phyloP scores from a whole-genome alignment of 2,329 filamentous ascomycete species.

The Paecilomyces fulvus region DNA sequence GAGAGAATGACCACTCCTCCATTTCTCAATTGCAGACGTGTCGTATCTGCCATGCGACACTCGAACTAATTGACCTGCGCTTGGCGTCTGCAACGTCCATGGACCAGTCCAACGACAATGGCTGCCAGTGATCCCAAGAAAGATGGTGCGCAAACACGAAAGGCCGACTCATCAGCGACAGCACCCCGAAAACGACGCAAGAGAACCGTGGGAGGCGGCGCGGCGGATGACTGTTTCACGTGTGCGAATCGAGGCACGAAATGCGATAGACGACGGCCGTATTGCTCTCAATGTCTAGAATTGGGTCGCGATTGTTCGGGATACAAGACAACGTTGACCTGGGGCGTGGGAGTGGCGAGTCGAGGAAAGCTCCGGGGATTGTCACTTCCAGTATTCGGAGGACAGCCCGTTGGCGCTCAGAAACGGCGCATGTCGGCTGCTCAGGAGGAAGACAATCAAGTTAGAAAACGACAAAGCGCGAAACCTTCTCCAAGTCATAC shows the following conservation, averaged over 20 bases:
- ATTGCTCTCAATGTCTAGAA: slow-evolving; percentile 90
- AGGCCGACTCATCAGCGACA: slow-evolving; percentile 18
- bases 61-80: neutral
- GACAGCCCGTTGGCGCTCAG: slow-evolving; percentile 23
- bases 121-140: neutral
- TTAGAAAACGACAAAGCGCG: neutral
- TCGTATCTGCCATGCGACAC: neutral
- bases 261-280: slow-evolving; percentile 86
- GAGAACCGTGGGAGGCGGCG: slow-evolving; percentile 79
- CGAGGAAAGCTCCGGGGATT: slow-evolving; percentile 88
- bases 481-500: neutral
- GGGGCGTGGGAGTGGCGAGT: slow-evolving; percentile 92
- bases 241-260: slow-evolving; percentile 75
- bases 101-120: neutral
- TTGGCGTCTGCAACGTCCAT: neutral
- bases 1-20: neutral
- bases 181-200: slow-evolving; percentile 62
- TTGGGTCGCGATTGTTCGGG: slow-evolving; percentile 87
- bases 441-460: neutral
- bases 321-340: slow-evolving; percentile 94
- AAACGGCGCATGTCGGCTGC: slow-evolving; percentile 3
- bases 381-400: slow-evolving; percentile 57
- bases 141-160: slow-evolving; percentile 4
- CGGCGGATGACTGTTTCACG: slow-evolving; percentile 89
- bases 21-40: neutral